Evolutionary conservation across 2,329 filamentous ascomycete genomes (phyloP).

Genomic region (Xylaria arbuscula): DNA sequence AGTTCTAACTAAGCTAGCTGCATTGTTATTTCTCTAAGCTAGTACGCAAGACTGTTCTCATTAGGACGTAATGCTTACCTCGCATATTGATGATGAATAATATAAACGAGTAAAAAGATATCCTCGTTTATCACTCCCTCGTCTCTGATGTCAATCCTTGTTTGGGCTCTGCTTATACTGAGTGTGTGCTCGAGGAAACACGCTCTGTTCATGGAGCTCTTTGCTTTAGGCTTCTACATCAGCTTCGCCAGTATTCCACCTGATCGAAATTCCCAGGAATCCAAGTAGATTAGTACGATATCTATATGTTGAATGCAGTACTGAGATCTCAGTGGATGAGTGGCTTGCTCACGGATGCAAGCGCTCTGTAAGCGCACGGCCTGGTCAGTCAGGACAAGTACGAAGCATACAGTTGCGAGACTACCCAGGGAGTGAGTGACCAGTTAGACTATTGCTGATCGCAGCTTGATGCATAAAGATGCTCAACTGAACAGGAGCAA

Average conservation of each 20-base stretch:
- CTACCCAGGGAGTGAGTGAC: not conserved
- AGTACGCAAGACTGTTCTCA: too few relatives aligned
- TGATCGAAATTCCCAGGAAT: not conserved
- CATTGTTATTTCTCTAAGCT: too few relatives aligned
- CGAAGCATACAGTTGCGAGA: not conserved
- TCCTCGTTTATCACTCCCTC: not conserved
- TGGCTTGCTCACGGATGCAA: not conserved
- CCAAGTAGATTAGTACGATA: not conserved
- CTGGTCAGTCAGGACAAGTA: not conserved
- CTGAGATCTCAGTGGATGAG: not conserved
- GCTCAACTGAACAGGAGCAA: not conserved
- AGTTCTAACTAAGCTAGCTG: too few relatives aligned
- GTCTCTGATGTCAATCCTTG: not conserved
- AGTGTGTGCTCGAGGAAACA: not conserved
- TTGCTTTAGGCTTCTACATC: not conserved
- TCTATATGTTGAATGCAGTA: not conserved
- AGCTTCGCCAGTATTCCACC: not conserved
- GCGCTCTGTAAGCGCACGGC: not conserved
- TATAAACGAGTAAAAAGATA: too few relatives aligned
- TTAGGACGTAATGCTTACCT: not conserved
- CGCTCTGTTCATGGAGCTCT: not conserved
- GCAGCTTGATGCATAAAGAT: not conserved
- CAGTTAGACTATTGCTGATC: slow-evolving; percentile 8
- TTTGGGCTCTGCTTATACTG: not conserved
- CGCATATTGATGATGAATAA: not conserved